Evolutionary conservation across 371 early-diverging fungal genomes (phyloP).

Genomic region (Blastocladiella emersonii): DNA sequence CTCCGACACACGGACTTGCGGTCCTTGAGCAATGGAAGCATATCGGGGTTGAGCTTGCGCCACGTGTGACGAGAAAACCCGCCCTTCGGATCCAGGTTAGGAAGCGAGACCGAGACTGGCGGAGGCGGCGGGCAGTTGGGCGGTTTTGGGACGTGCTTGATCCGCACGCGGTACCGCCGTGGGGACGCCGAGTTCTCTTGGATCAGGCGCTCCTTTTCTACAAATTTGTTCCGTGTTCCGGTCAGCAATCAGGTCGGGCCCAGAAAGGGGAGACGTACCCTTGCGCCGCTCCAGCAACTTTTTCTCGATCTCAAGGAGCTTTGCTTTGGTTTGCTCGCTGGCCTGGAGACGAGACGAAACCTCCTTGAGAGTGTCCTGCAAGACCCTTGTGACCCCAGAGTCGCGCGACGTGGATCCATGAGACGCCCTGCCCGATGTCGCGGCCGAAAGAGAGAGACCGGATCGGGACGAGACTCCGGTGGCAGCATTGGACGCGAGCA

Average conservation of each 20-base stretch:
- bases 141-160: neutral
- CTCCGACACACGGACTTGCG: too few relatives aligned
- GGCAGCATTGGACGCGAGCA: neutral
- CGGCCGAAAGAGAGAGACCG: too few relatives aligned
- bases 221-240: neutral
- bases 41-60: neutral
- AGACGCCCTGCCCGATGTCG: too few relatives aligned
- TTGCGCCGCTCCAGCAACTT: neutral
- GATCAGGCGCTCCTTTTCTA: neutral
- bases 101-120: neutral
- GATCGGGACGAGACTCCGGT: too few relatives aligned
- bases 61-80: neutral
- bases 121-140: neutral
- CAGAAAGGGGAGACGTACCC: neutral
- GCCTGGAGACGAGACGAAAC: too few relatives aligned
- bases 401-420: too few relatives aligned
- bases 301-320: neutral
- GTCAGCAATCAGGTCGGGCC: neutral
- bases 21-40: neutral
- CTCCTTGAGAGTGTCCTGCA: too few relatives aligned
- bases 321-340: neutral
- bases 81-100: neutral
- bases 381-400: too few relatives aligned
- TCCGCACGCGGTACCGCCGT: neutral
- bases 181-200: neutral